Evolutionary conservation across 208 protist genomes (phyloP).

Genomic region (Tritrichomonas musculus): DNA sequence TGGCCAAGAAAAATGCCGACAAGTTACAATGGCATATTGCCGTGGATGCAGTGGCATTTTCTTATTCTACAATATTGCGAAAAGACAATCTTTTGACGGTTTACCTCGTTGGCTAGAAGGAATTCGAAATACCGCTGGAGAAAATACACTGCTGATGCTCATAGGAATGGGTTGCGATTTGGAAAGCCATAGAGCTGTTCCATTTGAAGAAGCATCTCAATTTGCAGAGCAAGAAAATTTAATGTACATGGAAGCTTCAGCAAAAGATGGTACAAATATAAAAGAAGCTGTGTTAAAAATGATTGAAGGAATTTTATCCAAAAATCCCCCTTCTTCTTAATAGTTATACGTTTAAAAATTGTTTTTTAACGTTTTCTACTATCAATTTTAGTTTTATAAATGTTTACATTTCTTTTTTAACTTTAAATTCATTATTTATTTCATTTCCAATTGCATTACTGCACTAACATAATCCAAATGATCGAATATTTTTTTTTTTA

Average conservation of each 20-base stretch:
- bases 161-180: neutral
- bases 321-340: too few relatives aligned
- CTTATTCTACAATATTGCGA: neutral
- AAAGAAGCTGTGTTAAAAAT: too few relatives aligned
- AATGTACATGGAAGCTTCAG: neutral
- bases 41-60: neutral
- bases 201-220: conserved; percentile 35
- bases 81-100: neutral
- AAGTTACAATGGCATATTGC: neutral
- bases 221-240: neutral
- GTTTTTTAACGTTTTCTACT: too few relatives aligned
- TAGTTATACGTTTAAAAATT: too few relatives aligned
- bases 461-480: too few relatives aligned
- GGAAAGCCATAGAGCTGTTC: conserved; percentile 31
- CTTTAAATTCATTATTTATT: too few relatives aligned
- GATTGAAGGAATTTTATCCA: too few relatives aligned
- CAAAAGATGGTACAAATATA: neutral
- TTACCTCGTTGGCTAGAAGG: neutral
- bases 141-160: neutral
- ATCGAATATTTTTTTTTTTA: too few relatives aligned
- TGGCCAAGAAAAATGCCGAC: neutral
- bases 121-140: neutral
- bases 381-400: too few relatives aligned
- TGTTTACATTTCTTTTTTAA: too few relatives aligned
- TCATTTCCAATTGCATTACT: too few relatives aligned